Evolutionary conservation across 495 filamentous ascomycete genomes (phyloP).

Genomic region (Entonaema liquescens): DNA sequence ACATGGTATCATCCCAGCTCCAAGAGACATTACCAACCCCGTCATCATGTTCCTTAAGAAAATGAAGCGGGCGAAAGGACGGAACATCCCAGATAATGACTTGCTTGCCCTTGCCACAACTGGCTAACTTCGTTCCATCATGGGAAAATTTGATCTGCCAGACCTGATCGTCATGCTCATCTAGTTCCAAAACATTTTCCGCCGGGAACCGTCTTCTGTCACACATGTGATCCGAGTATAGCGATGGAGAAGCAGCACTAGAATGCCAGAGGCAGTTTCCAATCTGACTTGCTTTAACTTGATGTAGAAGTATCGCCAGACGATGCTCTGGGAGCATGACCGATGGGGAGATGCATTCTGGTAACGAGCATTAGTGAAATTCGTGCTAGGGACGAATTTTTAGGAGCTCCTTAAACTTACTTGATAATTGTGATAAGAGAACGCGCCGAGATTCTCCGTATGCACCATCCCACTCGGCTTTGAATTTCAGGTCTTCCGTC

Average conservation of each 20-base stretch:
- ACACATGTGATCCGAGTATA: constrained; percentile 90
- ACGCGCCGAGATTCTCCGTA: constrained; percentile 75
- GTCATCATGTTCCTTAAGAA: constrained; percentile 68
- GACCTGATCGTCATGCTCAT: constrained; percentile 81
- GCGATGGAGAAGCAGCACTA: constrained; percentile 75
- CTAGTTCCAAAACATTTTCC: constrained; percentile 70
- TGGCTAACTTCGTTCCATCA: constrained; percentile 84
- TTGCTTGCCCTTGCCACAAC: constrained; percentile 75
- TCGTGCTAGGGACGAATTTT: background rate
- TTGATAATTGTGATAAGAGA: constrained; percentile 83
- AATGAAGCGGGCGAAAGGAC: constrained; percentile 71
- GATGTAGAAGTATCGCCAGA: constrained; percentile 80
- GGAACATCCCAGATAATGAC: constrained; percentile 85
- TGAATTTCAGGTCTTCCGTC: constrained; percentile 77
- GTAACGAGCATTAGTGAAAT: constrained; percentile 22
- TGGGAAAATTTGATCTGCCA: constrained; percentile 92
- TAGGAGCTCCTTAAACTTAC: constrained; percentile 58
- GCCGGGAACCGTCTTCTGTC: constrained; percentile 81
- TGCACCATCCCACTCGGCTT: constrained; percentile 91
- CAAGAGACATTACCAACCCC: constrained; percentile 82
- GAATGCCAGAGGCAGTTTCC: constrained; percentile 89
- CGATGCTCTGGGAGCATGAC: constrained; percentile 98
- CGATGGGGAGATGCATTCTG: constrained; percentile 92
- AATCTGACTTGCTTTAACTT: constrained; percentile 85
- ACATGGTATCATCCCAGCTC: constrained; percentile 88